phyloP scores from a whole-genome alignment of 2,329 filamentous ascomycete genomes.

The Talaromyces sp. region DNA sequence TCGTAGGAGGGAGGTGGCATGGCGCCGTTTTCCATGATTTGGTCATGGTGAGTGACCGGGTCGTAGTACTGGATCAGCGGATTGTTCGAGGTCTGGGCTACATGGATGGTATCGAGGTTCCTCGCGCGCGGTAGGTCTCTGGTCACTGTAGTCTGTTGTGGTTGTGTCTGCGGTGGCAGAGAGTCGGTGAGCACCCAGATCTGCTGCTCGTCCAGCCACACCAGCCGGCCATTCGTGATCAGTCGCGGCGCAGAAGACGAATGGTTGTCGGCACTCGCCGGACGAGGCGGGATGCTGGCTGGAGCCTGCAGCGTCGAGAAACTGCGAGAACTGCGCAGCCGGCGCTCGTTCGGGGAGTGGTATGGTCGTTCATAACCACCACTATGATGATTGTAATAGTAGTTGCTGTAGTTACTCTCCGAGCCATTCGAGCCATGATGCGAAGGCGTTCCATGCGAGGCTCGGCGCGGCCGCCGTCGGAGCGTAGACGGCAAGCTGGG shows the following conservation, averaged over 20 bases:
- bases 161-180: background rate
- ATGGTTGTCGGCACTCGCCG: conserved; percentile 3
- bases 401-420: background rate
- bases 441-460: background rate
- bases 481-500: background rate
- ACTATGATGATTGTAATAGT: background rate
- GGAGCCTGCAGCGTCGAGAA: conserved; percentile 3
- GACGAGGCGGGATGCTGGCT: conserved; percentile 7
- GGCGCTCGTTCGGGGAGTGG: background rate
- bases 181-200: conserved; percentile 19
- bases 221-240: conserved; percentile 16
- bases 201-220: conserved; percentile 26
- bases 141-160: background rate
- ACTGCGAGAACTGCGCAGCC: conserved; percentile 6
- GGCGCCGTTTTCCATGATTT: conserved; percentile 2
- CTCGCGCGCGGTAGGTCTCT: background rate
- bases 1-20: conserved; percentile 24
- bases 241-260: background rate
- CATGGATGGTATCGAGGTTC: background rate
- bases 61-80: conserved; percentile 1
- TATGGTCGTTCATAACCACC: background rate
- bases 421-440: background rate
- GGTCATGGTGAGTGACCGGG: background rate
- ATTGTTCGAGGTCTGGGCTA: background rate
- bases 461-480: background rate